Evolutionary conservation across 768 basidiomycete genomes (phyloP), one percentile per base, ranked within the genome.

Genomic region (Rhizopogon vinicolor): DNA sequence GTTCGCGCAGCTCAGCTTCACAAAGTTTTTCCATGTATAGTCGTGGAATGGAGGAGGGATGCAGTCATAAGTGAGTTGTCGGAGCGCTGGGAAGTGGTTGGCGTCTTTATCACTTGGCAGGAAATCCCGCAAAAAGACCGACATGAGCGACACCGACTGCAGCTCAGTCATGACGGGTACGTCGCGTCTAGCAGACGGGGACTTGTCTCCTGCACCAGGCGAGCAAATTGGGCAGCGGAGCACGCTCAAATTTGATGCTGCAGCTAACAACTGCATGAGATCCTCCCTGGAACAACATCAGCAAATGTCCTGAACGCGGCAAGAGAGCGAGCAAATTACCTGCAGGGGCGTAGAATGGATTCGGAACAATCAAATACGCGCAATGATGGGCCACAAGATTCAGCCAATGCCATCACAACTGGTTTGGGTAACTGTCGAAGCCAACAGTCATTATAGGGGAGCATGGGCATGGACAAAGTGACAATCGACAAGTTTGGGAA

Each of bases 61-160:
- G 44, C 68, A 68, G 39, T 68, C 68, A n/a, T 69, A 68, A 10
- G 62, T 65, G 31, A 69, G 66, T 41, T 65, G 63, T 37, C 68
- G 62, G 40, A 69, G 66, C 29, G 68, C 63, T 33, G 67, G 66
- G 39, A 69, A 52, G 33, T 61, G 64, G 44, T 69, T 69, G 40
- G 54, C 58, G 33, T 62, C 55, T 40, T 63, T 68, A 40, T 69
- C 52, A 40, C 62, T 58, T 2, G 65, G 68, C 40, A 69, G 66
- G 35, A 68, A 69, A 55, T 68, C 68, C 14, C 63, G 65, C 19
- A 68, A 40, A 41, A 68, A 68, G 53, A 68, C 58, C 18, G 66
- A 69, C 58, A 56, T 60, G 5, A 69, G 50, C 29, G 62, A 60
- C 44, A 68, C 52, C 37, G 66, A 67, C 41, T 65, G 62, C 7